Evolutionary conservation across 2,329 filamentous ascomycete genomes (phyloP).

Genomic region (Fulvia fulva): DNA sequence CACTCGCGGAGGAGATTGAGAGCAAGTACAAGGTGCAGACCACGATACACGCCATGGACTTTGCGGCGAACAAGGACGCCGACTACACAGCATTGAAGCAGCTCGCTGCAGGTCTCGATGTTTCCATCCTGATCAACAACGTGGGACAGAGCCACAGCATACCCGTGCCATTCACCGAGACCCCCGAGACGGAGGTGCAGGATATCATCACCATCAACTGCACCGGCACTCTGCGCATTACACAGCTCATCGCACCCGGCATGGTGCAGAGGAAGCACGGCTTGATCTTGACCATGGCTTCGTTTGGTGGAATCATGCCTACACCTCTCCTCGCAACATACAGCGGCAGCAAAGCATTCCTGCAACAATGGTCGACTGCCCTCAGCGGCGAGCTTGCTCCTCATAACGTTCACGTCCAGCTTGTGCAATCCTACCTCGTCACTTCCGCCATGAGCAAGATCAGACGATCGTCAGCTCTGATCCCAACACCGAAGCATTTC

Average conservation of each 20-base stretch:
- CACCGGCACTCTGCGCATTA: slow-evolving; percentile 81
- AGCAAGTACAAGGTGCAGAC: slow-evolving; percentile 67
- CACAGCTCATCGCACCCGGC: slow-evolving; percentile 76
- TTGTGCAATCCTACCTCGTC: slow-evolving; percentile 88
- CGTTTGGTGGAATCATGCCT: slow-evolving; percentile 87
- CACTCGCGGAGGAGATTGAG: slow-evolving; percentile 71
- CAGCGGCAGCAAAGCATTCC: slow-evolving; percentile 95
- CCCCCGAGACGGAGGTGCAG: slow-evolving; percentile 71
- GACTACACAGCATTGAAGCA: slow-evolving; percentile 74
- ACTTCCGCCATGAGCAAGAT: slow-evolving; percentile 98
- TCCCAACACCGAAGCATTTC: slow-evolving; percentile 79
- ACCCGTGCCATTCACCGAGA: slow-evolving; percentile 82
- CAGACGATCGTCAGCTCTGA: slow-evolving; percentile 68
- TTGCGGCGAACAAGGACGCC: slow-evolving; percentile 68
- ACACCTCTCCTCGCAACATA: slow-evolving; percentile 93
- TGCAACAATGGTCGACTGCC: slow-evolving; percentile 91
- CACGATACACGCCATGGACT: slow-evolving; percentile 88
- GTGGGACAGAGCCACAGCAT: slow-evolving; percentile 93
- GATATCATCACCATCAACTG: slow-evolving; percentile 97
- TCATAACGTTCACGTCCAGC: slow-evolving; percentile 80
- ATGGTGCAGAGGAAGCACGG: slow-evolving; percentile 82
- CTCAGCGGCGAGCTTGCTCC: slow-evolving; percentile 78
- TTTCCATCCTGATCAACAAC: slow-evolving; percentile 92
- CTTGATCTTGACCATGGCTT: slow-evolving; percentile 94
- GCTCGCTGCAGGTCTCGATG: slow-evolving; percentile 61